These are phyloP conservation scores for Henckelia pumila DNA, from an alignment of 257 asterid genomes.

Conservation along the genomic window DNA sequence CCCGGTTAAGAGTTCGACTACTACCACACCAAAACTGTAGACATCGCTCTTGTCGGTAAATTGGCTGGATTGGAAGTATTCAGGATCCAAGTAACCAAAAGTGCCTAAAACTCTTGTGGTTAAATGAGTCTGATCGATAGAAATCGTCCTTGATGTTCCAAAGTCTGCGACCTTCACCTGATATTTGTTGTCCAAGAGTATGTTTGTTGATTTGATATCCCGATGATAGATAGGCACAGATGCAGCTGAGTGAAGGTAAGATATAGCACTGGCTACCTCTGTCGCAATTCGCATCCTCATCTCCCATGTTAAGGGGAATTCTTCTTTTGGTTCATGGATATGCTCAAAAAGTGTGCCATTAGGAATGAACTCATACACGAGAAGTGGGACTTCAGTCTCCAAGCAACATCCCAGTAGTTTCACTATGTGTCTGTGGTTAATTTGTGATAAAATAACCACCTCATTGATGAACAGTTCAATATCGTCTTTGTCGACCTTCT, in stretches of 20 bases:
- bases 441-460: too few relatives aligned
- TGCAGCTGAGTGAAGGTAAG: slow-evolving; percentile 43
- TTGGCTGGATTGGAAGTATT: too few relatives aligned
- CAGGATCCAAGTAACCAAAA: slow-evolving; percentile 47
- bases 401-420: too few relatives aligned
- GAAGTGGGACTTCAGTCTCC: too few relatives aligned
- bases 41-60: too few relatives aligned
- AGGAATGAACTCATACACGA: too few relatives aligned
- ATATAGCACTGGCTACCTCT: slow-evolving; percentile 37
- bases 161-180: slow-evolving; percentile 34
- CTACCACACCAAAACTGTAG: slow-evolving; percentile 37
- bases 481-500: too few relatives aligned
- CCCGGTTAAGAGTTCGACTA: slow-evolving; percentile 44
- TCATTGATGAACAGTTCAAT: too few relatives aligned
- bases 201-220: slow-evolving; percentile 39
- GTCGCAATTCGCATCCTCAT: slow-evolving; percentile 29
- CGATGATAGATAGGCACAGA: slow-evolving; percentile 41
- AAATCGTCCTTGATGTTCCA: slow-evolving; percentile 28
- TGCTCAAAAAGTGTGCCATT: slow-evolving; percentile 38
- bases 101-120: slow-evolving; percentile 21
- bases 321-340: slow-evolving; percentile 36
- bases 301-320: slow-evolving; percentile 33
- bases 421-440: too few relatives aligned
- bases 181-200: slow-evolving; percentile 34
- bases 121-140: too few relatives aligned